phyloP scores from a whole-genome alignment of 2,329 filamentous ascomycete genomes.

The Coleophoma crateriformis region DNA sequence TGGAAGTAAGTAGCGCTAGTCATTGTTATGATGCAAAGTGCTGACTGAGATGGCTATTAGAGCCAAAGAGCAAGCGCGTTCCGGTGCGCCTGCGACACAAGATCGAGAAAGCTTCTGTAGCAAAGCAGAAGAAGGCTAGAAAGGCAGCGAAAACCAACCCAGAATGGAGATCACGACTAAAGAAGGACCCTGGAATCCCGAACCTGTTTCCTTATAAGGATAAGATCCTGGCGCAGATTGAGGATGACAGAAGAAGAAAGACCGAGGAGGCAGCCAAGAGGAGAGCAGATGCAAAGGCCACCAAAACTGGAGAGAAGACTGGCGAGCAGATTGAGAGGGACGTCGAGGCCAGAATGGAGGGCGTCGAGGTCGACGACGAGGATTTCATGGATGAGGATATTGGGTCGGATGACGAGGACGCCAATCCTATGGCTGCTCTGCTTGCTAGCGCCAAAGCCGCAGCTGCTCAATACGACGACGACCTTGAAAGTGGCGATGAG shows the following conservation, averaged over 20 bases:
- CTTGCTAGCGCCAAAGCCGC: constrained; percentile 77
- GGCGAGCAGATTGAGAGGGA: constrained; percentile 37
- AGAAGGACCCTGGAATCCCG: constrained; percentile 97
- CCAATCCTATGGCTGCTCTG: constrained; percentile 89
- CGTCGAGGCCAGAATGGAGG: constrained; percentile 36
- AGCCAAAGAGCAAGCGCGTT: constrained; percentile 90
- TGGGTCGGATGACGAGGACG: constrained; percentile 62
- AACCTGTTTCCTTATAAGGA: constrained; percentile 98
- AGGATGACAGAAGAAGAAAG: constrained; percentile 77
- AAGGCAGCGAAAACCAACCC: constrained; percentile 89
- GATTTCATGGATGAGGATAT: constrained; percentile 49
- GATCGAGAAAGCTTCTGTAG: constrained; percentile 85
- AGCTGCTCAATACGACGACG: constrained; percentile 64
- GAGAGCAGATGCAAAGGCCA: constrained; percentile 67
- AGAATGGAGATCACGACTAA: constrained; percentile 89
- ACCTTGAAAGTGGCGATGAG: constrained; percentile 39
- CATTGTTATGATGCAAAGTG: constrained; percentile 8
- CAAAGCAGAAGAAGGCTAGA: constrained; percentile 85
- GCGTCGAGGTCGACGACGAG: constrained; percentile 40
- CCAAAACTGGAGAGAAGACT: constrained; percentile 52
- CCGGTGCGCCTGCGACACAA: constrained; percentile 88
- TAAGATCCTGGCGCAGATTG: constrained; percentile 88
- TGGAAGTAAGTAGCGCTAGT: constrained; percentile 22
- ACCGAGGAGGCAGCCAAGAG: constrained; percentile 69
- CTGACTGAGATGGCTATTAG: constrained; percentile 37